phyloP scores from a whole-genome alignment of 345 rosid species.

The Moringa oleifera region DNA sequence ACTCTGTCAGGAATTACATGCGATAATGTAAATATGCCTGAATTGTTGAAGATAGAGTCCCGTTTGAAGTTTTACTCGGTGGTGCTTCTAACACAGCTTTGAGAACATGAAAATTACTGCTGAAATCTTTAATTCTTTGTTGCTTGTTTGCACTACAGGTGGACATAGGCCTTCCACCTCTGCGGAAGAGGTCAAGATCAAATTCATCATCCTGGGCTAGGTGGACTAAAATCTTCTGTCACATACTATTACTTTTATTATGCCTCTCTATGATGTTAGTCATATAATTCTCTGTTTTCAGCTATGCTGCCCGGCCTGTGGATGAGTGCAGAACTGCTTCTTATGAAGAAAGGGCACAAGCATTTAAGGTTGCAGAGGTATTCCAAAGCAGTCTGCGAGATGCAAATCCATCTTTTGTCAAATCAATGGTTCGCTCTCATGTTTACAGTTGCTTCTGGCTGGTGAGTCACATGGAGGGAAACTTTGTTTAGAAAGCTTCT shows the following conservation, averaged over 20 bases:
- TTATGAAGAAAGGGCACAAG: conserved; percentile 32
- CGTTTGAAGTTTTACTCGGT: too few species aligned
- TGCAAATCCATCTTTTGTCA: conserved; percentile 45
- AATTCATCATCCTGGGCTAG: conserved; percentile 31
- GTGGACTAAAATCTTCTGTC: conserved; percentile 11
- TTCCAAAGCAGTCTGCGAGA: conserved; percentile 32
- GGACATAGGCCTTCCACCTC: conserved; percentile 14
- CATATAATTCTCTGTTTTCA: conserved; percentile 12
- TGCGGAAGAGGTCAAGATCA: conserved; percentile 22
- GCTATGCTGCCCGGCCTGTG: conserved; percentile 46
- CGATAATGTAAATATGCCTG: too few species aligned
- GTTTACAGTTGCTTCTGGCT: conserved; percentile 73
- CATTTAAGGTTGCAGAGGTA: conserved; percentile 38
- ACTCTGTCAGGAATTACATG: too few species aligned
- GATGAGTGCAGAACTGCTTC: conserved; percentile 44
- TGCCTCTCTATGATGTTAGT: neutral
- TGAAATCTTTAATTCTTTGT: too few species aligned
- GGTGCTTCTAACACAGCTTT: too few species aligned
- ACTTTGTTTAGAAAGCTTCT: too few species aligned
- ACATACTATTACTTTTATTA: too few species aligned
- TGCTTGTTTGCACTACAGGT: conserved; percentile 13
- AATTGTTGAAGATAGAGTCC: too few species aligned
- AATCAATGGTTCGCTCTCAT: conserved; percentile 69
- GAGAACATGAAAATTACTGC: too few species aligned
- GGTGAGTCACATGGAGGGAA: conserved; percentile 29